These are phyloP conservation scores for Cucurbita pepo DNA, from an alignment of 306 rosid genomes.

Conservation along the genomic window DNA sequence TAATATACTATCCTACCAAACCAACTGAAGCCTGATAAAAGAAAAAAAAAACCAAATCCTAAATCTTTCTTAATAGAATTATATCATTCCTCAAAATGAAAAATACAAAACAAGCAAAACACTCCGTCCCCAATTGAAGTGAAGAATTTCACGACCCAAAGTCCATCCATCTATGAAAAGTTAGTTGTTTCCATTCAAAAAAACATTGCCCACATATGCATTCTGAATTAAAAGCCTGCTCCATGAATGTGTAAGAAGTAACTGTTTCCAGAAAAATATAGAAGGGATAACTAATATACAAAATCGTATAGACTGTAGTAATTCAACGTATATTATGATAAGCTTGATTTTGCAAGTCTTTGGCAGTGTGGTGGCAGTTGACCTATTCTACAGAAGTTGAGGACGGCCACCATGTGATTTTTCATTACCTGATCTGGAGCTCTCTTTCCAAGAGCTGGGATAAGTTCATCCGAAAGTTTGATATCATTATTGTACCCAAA, in stretches of 20 bases:
- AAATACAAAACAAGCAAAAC: neutral
- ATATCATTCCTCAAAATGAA: neutral
- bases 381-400: neutral
- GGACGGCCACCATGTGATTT: neutral
- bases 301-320: neutral
- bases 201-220: neutral
- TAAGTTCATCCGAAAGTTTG: conserved; percentile 65
- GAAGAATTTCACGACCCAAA: neutral
- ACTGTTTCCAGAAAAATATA: neutral
- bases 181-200: neutral
- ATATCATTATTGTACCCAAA: conserved; percentile 92
- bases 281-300: neutral
- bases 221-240: neutral
- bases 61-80: neutral
- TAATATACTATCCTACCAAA: no score
- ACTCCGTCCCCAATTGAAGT: neutral
- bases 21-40: no score
- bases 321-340: neutral
- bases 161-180: neutral
- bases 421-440: conserved; percentile 71
- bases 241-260: neutral
- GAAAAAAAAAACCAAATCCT: no score
- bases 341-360: neutral
- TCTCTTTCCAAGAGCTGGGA: conserved; percentile 48
- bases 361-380: neutral